Evolutionary conservation across 257 asterid species (phyloP), one percentile per base, ranked within the genome.

Genomic region (Anisodus tanguticus): DNA sequence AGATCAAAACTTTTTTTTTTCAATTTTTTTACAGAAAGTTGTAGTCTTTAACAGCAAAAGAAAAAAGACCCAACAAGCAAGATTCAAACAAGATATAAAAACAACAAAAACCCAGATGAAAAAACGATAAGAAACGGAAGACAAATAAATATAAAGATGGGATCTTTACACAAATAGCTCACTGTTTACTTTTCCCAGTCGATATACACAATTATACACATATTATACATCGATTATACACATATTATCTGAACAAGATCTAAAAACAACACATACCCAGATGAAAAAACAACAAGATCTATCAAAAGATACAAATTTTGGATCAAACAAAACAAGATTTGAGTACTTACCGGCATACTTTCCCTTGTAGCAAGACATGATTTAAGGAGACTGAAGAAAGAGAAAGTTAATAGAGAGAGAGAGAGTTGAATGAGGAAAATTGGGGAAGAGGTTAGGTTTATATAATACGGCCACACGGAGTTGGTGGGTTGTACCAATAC

Each of bases 341-440:
- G 55, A 45, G 13, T 37, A 51, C 2, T 53, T 67, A 85, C 87
- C 87, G 5, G 87, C 84, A 70, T 79, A 85, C 49, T 85, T 85
- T 57, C 87, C 87, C 59, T 49, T 85, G 84, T 80, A 85, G 84
- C 87, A 85, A 80, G 87, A 85, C 87, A 85, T 85, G 87, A 59
- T 64, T 8, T 45, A 35, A 4, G 39, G 16, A 11, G 22, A 35
- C 2, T 66, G 19, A 12, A 47, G 58, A 57, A 53, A 19, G 4
- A 80, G 66, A 68, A 51, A 41, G 19, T 15, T 37, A 5, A 17
- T 53, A 3, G 47, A 70, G 47, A 70, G 37, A 63, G 16, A 49
- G 11, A 8, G 12, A 16, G 2, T 17, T 6, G n/a, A 35, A 45
- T 45, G 80, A 51, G 57, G 10, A 67, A 72, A 67, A 1, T 31